Conservation (phyloP, 2,329 filamentous ascomycete species). For the Alternaria rosae region DNA sequence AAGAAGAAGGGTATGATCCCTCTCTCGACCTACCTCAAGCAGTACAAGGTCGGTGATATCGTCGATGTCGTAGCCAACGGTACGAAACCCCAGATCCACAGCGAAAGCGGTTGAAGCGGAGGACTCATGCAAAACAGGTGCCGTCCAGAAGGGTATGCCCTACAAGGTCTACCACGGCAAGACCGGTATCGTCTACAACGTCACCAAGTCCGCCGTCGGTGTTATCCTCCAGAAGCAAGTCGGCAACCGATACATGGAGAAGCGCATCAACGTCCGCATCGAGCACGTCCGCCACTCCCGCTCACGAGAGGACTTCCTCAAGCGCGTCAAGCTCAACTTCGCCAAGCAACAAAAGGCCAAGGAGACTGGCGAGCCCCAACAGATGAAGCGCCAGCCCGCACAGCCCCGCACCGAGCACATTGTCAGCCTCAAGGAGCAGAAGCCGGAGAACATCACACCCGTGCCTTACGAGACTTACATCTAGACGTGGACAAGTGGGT, state of each 20-base stretch:
- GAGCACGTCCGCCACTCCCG: slow-evolving; percentile 96
- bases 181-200: slow-evolving; percentile 94
- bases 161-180: slow-evolving; percentile 99
- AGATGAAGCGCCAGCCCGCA: slow-evolving; percentile 89
- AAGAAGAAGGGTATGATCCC: slow-evolving; percentile 94
- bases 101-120: slow-evolving; percentile 11
- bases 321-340: slow-evolving; percentile 95
- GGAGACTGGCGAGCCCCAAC: slow-evolving; percentile 82
- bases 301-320: slow-evolving; percentile 95
- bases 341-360: slow-evolving; percentile 92
- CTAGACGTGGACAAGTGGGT: slow-evolving; percentile 62
- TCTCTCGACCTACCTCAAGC: slow-evolving; percentile 91
- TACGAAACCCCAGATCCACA: slow-evolving; percentile 64
- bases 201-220: slow-evolving; percentile 96
- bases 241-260: slow-evolving; percentile 99
- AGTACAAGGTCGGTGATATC: slow-evolving; percentile 98
- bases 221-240: slow-evolving; percentile 98
- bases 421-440: slow-evolving; percentile 80
- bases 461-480: slow-evolving; percentile 98
- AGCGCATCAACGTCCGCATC: slow-evolving; percentile 98
- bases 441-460: slow-evolving; percentile 89
- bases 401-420: slow-evolving; percentile 82
- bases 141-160: slow-evolving; percentile 73
- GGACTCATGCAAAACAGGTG: slow-evolving; percentile 42
- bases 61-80: slow-evolving; percentile 99